Percentiles rank a stretch among this genome's conserved stretches.
These are phyloP conservation scores for Trichoderma sp. DNA, from an alignment of 2,329 filamentous ascomycete species.

Conservation along the genomic window DNA sequence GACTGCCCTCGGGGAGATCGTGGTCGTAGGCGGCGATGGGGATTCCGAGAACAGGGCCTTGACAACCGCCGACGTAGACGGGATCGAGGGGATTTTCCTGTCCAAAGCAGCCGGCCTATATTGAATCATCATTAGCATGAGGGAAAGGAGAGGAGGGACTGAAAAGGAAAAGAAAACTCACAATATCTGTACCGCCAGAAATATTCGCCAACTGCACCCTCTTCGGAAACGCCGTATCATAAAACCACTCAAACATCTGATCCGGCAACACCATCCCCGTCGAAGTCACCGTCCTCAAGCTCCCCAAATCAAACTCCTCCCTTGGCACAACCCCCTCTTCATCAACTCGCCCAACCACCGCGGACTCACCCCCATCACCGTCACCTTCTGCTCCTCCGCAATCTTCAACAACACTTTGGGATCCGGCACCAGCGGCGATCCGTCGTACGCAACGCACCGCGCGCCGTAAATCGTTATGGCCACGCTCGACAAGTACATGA, in stretches of 20 bases:
- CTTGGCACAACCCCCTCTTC: constrained; percentile 63
- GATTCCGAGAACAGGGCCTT: constrained; percentile 52
- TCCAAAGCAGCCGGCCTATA: constrained; percentile 59
- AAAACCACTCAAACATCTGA: constrained; percentile 76
- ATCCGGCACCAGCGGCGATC: constrained; percentile 75
- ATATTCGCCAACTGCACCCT: constrained; percentile 71
- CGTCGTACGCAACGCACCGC: constrained; percentile 74
- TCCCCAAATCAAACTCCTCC: constrained; percentile 62
- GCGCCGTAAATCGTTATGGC: constrained; percentile 61
- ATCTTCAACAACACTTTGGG: constrained; percentile 63
- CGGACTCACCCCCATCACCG: constrained; percentile 73
- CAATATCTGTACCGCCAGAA: constrained; percentile 76
- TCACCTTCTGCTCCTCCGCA: constrained; percentile 64
- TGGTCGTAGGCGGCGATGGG: constrained; percentile 64
- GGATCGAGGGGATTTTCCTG: constrained; percentile 69
- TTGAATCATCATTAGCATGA: neutral
- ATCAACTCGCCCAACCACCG: constrained; percentile 74
- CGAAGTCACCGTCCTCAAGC: constrained; percentile 62
- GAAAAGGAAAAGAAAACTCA: constrained; percentile 41
- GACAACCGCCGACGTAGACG: constrained; percentile 59
- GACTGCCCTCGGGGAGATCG: constrained; percentile 50
- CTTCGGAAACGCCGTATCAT: constrained; percentile 69
- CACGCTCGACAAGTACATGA: constrained; percentile 76
- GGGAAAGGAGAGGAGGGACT: no score
- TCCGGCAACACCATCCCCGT: constrained; percentile 84